These are phyloP conservation scores for Fusarium longipes DNA, from an alignment of 2,329 filamentous ascomycete species.

Conservation along the genomic window DNA sequence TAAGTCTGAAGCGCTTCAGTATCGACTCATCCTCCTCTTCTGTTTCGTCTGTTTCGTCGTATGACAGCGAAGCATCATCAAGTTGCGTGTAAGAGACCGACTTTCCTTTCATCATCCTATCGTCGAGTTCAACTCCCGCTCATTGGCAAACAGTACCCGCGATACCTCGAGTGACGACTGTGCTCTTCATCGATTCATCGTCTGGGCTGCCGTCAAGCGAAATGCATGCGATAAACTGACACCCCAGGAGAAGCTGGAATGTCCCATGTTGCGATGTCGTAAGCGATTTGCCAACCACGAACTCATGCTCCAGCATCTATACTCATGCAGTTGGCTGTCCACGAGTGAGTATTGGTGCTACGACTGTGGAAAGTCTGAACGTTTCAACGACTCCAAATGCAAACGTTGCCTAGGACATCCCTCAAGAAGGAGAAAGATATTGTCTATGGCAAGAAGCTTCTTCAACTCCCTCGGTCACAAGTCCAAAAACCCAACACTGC, in stretches of 20 bases:
- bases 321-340: slow-evolving; percentile 59
- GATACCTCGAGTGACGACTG: slow-evolving; percentile 61
- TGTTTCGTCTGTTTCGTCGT: slow-evolving; percentile 42
- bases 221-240: slow-evolving; percentile 62
- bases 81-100: slow-evolving; percentile 51
- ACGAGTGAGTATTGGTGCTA: slow-evolving; percentile 68
- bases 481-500: slow-evolving; percentile 51
- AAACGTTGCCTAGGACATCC: slow-evolving; percentile 62
- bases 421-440: slow-evolving; percentile 63
- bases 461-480: slow-evolving; percentile 65
- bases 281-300: slow-evolving; percentile 64
- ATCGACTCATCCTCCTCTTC: slow-evolving; percentile 47
- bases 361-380: slow-evolving; percentile 63
- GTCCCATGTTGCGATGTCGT: slow-evolving; percentile 63
- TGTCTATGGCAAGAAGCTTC: slow-evolving; percentile 65
- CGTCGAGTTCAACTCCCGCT: slow-evolving; percentile 12
- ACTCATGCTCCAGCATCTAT: slow-evolving; percentile 64
- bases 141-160: slow-evolving; percentile 53
- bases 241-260: slow-evolving; percentile 60
- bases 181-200: slow-evolving; percentile 65
- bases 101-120: slow-evolving; percentile 12
- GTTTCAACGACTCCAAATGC: slow-evolving; percentile 63
- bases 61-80: slow-evolving; percentile 42
- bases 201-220: slow-evolving; percentile 67
- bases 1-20: slow-evolving; percentile 49